These are phyloP conservation scores for Dillenia suffruticosa DNA, from an alignment of 164 flowering plant genomes.

Conservation along the genomic window DNA sequence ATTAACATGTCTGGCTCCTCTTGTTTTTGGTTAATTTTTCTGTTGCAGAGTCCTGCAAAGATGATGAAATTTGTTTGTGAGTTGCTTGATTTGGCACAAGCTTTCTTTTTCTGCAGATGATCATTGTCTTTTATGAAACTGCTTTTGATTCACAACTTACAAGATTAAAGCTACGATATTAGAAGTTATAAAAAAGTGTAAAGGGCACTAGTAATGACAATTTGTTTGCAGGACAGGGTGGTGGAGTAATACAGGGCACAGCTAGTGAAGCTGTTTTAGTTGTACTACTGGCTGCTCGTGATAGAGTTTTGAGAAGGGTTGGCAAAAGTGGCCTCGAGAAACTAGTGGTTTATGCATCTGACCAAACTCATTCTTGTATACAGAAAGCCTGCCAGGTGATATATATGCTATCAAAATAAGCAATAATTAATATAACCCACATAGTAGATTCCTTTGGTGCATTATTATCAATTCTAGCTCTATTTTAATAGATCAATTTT, in stretches of 20 bases:
- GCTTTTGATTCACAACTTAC: not conserved
- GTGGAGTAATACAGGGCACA: slow-evolving; percentile 96
- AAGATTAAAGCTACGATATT: no score
- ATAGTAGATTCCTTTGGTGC: no score
- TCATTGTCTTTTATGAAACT: not conserved
- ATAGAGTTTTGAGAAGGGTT: slow-evolving; percentile 45
- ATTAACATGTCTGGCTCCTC: no score
- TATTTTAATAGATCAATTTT: no score
- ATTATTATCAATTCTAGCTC: no score
- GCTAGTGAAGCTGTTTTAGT: slow-evolving; percentile 95
- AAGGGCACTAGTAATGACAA: not conserved
- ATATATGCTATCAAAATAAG: no score
- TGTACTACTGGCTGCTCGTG: slow-evolving; percentile 82
- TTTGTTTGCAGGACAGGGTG: slow-evolving; percentile 71
- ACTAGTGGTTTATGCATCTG: slow-evolving; percentile 84
- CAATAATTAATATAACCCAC: no score
- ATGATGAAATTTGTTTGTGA: no score
- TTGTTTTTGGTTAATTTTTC: no score
- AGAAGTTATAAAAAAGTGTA: no score
- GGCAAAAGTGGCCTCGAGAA: slow-evolving; percentile 62
- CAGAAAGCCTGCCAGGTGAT: slow-evolving; percentile 88
- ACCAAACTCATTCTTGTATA: slow-evolving; percentile 80
- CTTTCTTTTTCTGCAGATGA: not conserved
- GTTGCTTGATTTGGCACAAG: no score
- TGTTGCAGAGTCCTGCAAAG: no score